These are phyloP conservation scores for Aspergillus sp. DNA, from an alignment of 2,329 filamentous ascomycete genomes.

Conservation along the genomic window DNA sequence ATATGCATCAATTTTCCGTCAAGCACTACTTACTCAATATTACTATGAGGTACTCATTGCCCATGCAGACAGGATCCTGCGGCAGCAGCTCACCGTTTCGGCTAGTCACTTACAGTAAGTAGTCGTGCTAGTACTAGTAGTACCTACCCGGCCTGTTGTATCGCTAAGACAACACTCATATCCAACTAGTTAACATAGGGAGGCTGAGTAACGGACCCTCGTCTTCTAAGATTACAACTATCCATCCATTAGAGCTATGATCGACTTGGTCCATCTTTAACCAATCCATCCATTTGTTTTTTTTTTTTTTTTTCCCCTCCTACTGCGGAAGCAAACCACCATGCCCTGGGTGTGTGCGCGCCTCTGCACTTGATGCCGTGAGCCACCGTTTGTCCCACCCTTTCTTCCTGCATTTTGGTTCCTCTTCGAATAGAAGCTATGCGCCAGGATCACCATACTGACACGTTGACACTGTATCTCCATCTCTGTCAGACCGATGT, in stretches of 20 bases:
- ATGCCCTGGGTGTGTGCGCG: not conserved
- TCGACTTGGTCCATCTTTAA: not conserved
- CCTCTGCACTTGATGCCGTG: not conserved
- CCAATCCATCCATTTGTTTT: not conserved
- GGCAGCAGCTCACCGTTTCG: not conserved
- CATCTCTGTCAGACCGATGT: not conserved
- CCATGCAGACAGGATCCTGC: not conserved
- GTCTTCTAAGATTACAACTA: not conserved
- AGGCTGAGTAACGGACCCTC: not conserved
- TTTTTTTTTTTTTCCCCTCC: not conserved
- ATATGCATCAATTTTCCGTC: not conserved
- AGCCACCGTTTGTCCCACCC: not conserved
- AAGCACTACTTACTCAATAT: not conserved
- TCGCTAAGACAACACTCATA: not conserved
- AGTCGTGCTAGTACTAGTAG: not conserved
- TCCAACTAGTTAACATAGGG: not conserved
- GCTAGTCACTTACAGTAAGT: not conserved
- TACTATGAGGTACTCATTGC: not conserved
- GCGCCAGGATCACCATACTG: not conserved
- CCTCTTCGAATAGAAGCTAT: not conserved
- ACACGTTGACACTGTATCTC: not conserved
- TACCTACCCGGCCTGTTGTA: not conserved
- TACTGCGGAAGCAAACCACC: not conserved
- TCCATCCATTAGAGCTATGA: not conserved
- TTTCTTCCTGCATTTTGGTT: not conserved